These are phyloP conservation scores for Brassica balearica DNA, from an alignment of 441 rosid genomes.

Conservation along the genomic window DNA sequence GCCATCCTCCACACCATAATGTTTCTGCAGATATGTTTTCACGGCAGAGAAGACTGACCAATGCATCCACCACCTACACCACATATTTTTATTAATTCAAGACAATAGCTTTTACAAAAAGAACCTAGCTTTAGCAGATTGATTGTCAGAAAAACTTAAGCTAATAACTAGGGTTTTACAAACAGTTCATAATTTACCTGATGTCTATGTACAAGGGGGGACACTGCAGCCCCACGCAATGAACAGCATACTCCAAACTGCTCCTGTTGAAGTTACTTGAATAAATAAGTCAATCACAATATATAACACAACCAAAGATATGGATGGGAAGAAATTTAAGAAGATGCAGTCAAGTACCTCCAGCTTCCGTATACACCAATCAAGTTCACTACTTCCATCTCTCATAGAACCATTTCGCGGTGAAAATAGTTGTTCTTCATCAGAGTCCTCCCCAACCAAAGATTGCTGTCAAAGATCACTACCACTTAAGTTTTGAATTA, in stretches of 20 bases:
- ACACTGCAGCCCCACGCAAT: slow-evolving; percentile 57
- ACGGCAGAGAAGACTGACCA: slow-evolving; percentile 89
- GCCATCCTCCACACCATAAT: slow-evolving; percentile 99
- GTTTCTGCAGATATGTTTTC: slow-evolving; percentile 91
- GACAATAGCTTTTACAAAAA: background rate
- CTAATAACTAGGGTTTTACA: too few species aligned
- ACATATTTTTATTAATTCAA: slow-evolving; percentile 33
- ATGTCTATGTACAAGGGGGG: slow-evolving; percentile 68
- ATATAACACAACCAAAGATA: slow-evolving; percentile 1
- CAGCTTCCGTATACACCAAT: slow-evolving; percentile 67
- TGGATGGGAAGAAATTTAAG: background rate
- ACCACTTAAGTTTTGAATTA: slow-evolving; percentile 36
- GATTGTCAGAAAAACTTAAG: too few species aligned
- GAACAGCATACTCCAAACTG: slow-evolving; percentile 70
- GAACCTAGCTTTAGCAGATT: too few species aligned
- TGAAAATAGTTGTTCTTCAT: slow-evolving; percentile 81
- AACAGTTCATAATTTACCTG: slow-evolving; percentile 58
- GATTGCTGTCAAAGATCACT: slow-evolving; percentile 62
- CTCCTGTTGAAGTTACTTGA: slow-evolving; percentile 58
- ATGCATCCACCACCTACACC: slow-evolving; percentile 87
- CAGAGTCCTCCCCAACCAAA: slow-evolving; percentile 80
- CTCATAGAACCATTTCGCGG: slow-evolving; percentile 52
- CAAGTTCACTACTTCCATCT: slow-evolving; percentile 76
- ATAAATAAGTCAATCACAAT: slow-evolving; percentile 24
- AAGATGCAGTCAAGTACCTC: slow-evolving; percentile 58